Base-by-base conservation (phyloP, 2,329 filamentous ascomycete species). In the Orbilia brochopaga region DNA sequence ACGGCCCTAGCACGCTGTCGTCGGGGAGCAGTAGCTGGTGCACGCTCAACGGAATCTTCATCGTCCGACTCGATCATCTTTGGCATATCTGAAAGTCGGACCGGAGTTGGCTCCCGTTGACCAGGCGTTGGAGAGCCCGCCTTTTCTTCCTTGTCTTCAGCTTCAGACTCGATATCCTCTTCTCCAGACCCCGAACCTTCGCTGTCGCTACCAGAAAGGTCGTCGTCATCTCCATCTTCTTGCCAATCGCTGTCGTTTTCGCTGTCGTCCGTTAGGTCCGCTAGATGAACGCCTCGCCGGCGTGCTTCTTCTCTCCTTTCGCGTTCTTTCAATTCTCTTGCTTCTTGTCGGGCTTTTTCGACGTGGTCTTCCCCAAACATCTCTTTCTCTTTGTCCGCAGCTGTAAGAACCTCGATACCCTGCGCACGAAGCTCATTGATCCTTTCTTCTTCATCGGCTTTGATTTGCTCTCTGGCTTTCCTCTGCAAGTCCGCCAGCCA, bases 301-400 rank as follows among this genome's bases (percentile, higher is more conserved):
- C 80, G 80, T 44, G 83, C 82, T 6, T 79, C 79, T 60, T 87
- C 84, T 77, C 87, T 86, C 80, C 90, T 93, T 46, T 73, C 72
- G 30, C 52, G 74, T 44, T 76, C 87, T 80, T 99, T 94, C 54
- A 87, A 83, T 76, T 89, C 87, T 50, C 90, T 85, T 1, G 88
- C 92, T 78, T 97, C 91, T 73, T 87, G 84, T 65, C 92, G 85
- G 19, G 92, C 93, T 76, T 88, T 92, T 53, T 93, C 89, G 24
- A 97, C 86, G 70, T 97, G 85, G 77, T 97, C 89, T 76, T 97
- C 94, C 11, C 96, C 87, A 69, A 92, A 87, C 65, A 90, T 87
- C 79, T 96, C 89, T 35, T 86, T 86, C 77, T 92, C 90, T 19
- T 90, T 87, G 79, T 99, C 92, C 79, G 97, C 93, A 1, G 88